Base-by-base conservation (phyloP, 1,284 basidiomycete species). In the Cutaneotrichosporon sp. region DNA sequence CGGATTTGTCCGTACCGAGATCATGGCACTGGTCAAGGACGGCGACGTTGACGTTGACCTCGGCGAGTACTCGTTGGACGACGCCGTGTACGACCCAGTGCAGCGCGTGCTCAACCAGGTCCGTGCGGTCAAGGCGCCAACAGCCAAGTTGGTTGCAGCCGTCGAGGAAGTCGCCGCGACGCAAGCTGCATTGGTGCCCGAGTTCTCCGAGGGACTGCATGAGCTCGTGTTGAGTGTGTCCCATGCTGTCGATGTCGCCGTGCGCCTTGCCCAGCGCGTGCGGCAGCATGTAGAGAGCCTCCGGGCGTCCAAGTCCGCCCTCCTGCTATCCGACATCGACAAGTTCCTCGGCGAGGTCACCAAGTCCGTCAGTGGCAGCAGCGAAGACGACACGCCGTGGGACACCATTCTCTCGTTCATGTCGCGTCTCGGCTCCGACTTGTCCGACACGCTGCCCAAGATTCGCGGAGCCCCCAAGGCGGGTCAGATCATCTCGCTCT, bases 221-320 rank as follows among this genome's bases (percentile, higher is more conserved):
- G 79, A 81, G 1, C 74, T 93, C 16, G 84, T 81, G 51, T 82
- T 84, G 49, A 79, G 82, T 17, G 83, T 88, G 2, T 84, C 87
- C 0, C 88, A 90, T 60, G 81, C 91, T 2, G 84, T 89, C 57
- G 89, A 92, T 72, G 88, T 94, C 64, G 87, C 89, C 63, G 87
- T 93, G 53, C 87, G 90, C 87, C 81, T 96, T 44, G 91, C 90
- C 0, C 88, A 93, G 78, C 80, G 85, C 64, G 84, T 91, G 42
- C 85, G 87, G 74, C 84, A 83, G 1, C 87, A 96, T 68, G 77
- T 90, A 16, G 79, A 80, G 47, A 85, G 90, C 47, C 81, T 87
- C 8, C 83, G 88, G 39, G 77, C 80, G 11, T 81, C 84, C 34
- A 93, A 92, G 72, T 77, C 81, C 20, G 72, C 88, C 0, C 86